Base-by-base conservation (phyloP, 148 eudicot species). In the Camellia granthamiana region DNA sequence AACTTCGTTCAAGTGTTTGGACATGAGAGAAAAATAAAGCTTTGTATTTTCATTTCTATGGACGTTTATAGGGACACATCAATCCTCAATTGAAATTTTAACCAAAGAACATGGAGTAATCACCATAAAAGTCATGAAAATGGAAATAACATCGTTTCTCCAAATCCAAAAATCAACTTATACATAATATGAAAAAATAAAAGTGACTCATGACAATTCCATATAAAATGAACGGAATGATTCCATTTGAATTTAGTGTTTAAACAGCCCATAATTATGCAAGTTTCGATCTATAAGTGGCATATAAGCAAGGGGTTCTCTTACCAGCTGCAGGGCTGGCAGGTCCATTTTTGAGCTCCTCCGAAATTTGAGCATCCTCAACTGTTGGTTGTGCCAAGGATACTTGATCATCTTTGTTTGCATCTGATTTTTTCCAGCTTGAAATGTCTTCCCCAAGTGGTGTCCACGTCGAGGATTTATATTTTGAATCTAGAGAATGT, bases 281-380 rank as follows among this genome's bases (percentile, higher is more conserved):
- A 49, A 18, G 64, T 38, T 43, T 51, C 3, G 11, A n/a, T 18
- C 42, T 43, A 75, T n/a, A 21, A 49, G 69, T 38, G 47, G 16
- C 14, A 74, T 59, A 74, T 16, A 79, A 71, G 23, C 44, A 21
- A 42, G 21, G 59, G 77, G 60, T 75, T 81, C 6, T 82, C 91
- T 88, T 89, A 94, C 98, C 98, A 77, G 83, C 82, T 56, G 91
- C 85, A 81, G 85, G 84, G 80, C 84, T 88, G 21, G 83, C 84
- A 47, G 86, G 63, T 79, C 85, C 80, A 63, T 63, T 81, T 80
- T 78, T 86, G 21, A 85, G 74, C 19, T 90, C 89, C 73, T 88
- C 84, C 8, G 80, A 56, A 52, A 77, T 78, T 63, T 77, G 78
- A 61, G 77, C 80, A 81, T 77, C 77, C 55, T 72, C 81, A 46